Evolutionary conservation across 768 basidiomycete species (phyloP), one percentile per base, ranked within the genome.

Genomic region (Vishniacozyma victoriae): DNA sequence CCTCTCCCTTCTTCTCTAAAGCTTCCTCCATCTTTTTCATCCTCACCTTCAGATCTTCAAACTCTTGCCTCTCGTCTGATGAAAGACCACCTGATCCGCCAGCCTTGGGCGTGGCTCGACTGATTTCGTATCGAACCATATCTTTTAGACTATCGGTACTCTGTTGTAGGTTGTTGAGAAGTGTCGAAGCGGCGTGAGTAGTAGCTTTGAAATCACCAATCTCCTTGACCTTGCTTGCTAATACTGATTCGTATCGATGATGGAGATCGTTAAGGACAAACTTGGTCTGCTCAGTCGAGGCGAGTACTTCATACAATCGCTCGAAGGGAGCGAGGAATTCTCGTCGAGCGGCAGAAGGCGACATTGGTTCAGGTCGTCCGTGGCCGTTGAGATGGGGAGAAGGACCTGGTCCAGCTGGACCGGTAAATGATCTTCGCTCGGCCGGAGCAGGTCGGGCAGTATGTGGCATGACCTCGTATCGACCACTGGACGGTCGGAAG

Each of bases 81-180:
- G 7, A 43, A 18, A 13, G 9, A n/a, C 7, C n/a, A 13, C 27
- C 20, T 14, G 27, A 14, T 31, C 24, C 14, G 12, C 18, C n/a
- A 13, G 7, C 12, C 15, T 23, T 41, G 7, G 15, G 12, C 12
- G 39, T 38, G 23, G 50, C 56, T 18, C 54, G n/a, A 9, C 46
- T 54, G 6, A 68, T 52, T 46, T 68, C 66, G 41, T 64, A 64
- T 41, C 62, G 38, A n/a, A 68, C 66, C 62, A 68, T 64, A 24
- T 64, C 60, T 47, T 59, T 57, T 20, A 68, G 27, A 46, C 54
- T 64, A 35, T 64, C 62, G 15, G 66, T 57, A 35, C 52, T 55
- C 14, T 47, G 38, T 37, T 68, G 66, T 23, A 68, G 29, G 26
- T 41, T 64, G 6, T 44, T 48, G 14, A 68, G 33, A 0, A 68